These are phyloP conservation scores for Aureobasidium uvarum DNA, from an alignment of 2,329 filamentous ascomycete genomes.

Conservation along the genomic window DNA sequence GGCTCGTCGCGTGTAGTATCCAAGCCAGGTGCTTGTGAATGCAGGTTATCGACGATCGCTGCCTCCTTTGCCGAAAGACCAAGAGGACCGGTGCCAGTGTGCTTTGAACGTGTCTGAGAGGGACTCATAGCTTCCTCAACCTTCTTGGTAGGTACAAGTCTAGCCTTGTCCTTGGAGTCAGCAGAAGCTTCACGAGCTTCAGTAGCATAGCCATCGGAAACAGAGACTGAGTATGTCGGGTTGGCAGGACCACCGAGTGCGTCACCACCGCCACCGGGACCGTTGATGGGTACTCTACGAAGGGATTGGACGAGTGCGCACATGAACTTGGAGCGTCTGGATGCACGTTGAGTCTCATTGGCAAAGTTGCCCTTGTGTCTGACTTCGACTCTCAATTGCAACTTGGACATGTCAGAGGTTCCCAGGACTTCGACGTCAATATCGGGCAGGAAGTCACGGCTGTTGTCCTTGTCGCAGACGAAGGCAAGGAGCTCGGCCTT, in stretches of 20 bases:
- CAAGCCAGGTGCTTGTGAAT: conserved; percentile 43
- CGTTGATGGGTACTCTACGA: conserved; percentile 81
- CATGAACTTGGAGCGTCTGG: conserved; percentile 92
- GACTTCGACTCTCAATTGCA: conserved; percentile 78
- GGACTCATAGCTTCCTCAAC: conserved; percentile 26
- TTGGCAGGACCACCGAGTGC: conserved; percentile 64
- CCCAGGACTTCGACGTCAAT: conserved; percentile 74
- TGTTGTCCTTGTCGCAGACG: conserved; percentile 78
- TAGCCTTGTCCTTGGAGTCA: conserved; percentile 51
- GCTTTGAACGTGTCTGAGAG: conserved; percentile 27
- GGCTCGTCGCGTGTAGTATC: conserved; percentile 49
- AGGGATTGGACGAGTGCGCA: conserved; percentile 83
- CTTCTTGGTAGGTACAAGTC: conserved; percentile 58
- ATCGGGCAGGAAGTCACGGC: conserved; percentile 85
- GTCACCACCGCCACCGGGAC: conserved; percentile 68
- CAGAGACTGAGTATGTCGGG: conserved; percentile 75
- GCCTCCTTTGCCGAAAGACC: conserved; percentile 37
- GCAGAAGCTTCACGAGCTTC: conserved; percentile 58
- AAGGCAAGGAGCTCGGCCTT: conserved; percentile 83
- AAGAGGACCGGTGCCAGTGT: conserved; percentile 39
- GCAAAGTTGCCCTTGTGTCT: conserved; percentile 71
- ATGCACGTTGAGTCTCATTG: conserved; percentile 74
- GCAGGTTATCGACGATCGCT: conserved; percentile 47
- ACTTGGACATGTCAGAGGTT: conserved; percentile 82
- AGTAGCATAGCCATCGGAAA: conserved; percentile 66